Evolutionary conservation across 2,329 filamentous ascomycete species (phyloP), one percentile per base, ranked within the genome.

Genomic region (Periconia digitata): DNA sequence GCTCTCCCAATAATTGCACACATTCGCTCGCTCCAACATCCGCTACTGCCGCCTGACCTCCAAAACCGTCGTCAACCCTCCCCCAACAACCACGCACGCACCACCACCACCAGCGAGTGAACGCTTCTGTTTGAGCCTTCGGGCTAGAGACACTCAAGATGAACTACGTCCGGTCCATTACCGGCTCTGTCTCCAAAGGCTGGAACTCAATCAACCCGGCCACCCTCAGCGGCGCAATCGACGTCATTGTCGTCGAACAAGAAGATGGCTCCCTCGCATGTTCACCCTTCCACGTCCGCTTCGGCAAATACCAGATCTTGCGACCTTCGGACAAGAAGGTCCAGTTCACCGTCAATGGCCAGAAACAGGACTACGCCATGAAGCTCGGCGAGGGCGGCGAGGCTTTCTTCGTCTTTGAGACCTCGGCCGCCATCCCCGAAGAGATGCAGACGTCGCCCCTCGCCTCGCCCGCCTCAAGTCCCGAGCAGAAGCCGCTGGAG

Each of bases 181-280:
- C 90, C 73, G 92, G 92, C 71, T 95, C 91, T 44, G 92, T 99
- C 64, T 95, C 92, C 62, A 96, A 94, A 76, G 92, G 94, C 72
- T 99, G 94, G 94, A 99, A 99, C 75, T 96, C 92, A 21, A 95
- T 99, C 80, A 99, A 99, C 73, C 94, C 94, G 43, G 91, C 94
- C 38, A 99, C 94, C 12, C 83, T 99, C 48, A 96, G 90, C 76
- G 94, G 94, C 67, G 94, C 94, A 67, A 97, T 99, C 76, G 94
- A 99, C 80, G 92, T 97, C 61, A 96, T 99, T 60, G 92, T 99
- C 46, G 91, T 99, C 50, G 91, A 99, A 74, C 91, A 95, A 60
- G 90, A 92, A 69, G 94, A 99, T 80, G 94, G 83, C 52, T 81
- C 81, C 35, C 81, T 97, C 49, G 85, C 87, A 57, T 99, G 94